Evolutionary conservation across 768 basidiomycete genomes (phyloP).

Genomic region (Sporobolomyces roseus): DNA sequence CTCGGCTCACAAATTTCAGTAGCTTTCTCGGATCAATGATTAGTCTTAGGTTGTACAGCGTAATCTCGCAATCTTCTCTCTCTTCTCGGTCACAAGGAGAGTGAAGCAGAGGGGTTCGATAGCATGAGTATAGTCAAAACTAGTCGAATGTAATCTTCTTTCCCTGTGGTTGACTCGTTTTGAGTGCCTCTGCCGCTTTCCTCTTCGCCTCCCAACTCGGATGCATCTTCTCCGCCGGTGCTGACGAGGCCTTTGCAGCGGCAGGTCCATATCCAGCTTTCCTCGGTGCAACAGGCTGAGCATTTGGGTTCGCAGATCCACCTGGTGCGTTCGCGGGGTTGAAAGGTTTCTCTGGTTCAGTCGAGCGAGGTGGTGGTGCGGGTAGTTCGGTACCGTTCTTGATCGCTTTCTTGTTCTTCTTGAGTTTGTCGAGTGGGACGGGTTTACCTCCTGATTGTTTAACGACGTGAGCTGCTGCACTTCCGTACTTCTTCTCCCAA

Average conservation of each 20-base stretch:
- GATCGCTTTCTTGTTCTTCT: slow-evolving; percentile 30
- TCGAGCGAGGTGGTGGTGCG: too few relatives aligned
- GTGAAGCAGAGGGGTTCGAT: not conserved
- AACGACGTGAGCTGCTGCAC: slow-evolving; percentile 84
- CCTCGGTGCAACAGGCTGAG: slow-evolving; percentile 14
- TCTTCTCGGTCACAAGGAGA: too few relatives aligned
- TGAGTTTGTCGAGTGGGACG: slow-evolving; percentile 45
- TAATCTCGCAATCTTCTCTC: too few relatives aligned
- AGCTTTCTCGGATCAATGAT: too few relatives aligned
- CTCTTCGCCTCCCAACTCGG: slow-evolving; percentile 96
- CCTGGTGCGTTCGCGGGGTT: slow-evolving; percentile 8
- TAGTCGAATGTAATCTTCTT: slow-evolving; percentile 70
- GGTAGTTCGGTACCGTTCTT: slow-evolving; percentile 24
- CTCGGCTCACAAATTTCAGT: too few relatives aligned
- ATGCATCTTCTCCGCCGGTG: slow-evolving; percentile 59
- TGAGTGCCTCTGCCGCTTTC: slow-evolving; percentile 59
- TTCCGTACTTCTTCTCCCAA: slow-evolving; percentile 96
- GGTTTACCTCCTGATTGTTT: slow-evolving; percentile 48
- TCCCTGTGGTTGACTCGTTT: slow-evolving; percentile 63
- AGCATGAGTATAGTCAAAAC: not conserved
- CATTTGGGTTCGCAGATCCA: slow-evolving; percentile 26
- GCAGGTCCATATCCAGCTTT: slow-evolving; percentile 1
- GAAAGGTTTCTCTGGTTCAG: slow-evolving; percentile 14
- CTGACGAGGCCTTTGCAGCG: slow-evolving; percentile 21
- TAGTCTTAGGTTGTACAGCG: too few relatives aligned